Conservation (phyloP, 1,284 basidiomycete genomes). For the Sanghuangporus sanghuang region DNA sequence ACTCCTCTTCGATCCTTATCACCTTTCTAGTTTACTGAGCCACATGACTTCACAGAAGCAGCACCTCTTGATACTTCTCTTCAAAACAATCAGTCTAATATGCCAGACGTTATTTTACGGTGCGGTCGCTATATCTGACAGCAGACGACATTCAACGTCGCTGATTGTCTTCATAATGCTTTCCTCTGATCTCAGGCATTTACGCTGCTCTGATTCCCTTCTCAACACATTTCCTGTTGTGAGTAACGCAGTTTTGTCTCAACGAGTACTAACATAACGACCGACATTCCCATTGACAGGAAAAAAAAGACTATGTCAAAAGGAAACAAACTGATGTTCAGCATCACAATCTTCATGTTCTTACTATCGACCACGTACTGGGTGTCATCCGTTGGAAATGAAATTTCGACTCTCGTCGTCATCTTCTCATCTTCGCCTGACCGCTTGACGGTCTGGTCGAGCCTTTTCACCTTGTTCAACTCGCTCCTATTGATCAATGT, state of each 20-base stretch:
- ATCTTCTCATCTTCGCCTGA: not conserved
- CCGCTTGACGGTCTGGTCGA: not conserved
- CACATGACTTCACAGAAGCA: not conserved
- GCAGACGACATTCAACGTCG: too few species aligned
- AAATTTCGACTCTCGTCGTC: not conserved
- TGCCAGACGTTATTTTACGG: constrained; percentile 6
- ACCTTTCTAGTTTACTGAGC: too few species aligned
- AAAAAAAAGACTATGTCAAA: not conserved
- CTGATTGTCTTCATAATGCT: not conserved
- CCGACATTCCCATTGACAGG: not conserved
- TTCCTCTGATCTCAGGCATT: not conserved
- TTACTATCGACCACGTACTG: constrained; percentile 1
- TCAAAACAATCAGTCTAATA: not conserved
- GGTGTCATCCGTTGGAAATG: not conserved
- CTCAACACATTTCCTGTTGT: not conserved
- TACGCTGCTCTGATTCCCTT: constrained; percentile 2
- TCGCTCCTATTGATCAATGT: constrained; percentile 2
- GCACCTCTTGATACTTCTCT: not conserved
- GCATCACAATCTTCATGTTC: constrained; percentile 5
- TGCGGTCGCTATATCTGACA: not conserved
- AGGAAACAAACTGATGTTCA: constrained; percentile 2
- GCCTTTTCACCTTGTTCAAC: not conserved
- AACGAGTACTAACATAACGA: not conserved
- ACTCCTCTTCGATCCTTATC: not conserved
- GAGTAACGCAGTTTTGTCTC: not conserved